These are phyloP conservation scores for Zalerion maritima DNA, from an alignment of 495 filamentous ascomycete species.

Conservation along the genomic window DNA sequence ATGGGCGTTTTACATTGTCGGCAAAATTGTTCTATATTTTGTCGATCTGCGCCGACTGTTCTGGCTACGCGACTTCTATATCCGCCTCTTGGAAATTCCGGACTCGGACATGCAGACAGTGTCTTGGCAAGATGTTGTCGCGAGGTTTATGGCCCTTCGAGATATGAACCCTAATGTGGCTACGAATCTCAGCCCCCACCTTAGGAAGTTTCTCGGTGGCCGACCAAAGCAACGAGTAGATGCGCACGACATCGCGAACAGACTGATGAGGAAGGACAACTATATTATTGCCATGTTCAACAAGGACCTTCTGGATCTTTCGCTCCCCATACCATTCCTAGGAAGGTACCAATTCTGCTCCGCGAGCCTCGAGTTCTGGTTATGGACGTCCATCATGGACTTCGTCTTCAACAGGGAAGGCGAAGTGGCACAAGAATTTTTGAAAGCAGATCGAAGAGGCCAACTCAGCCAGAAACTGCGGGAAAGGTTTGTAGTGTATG, in stretches of 20 bases:
- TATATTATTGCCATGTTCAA: slow-evolving; percentile 94
- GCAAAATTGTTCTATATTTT: slow-evolving; percentile 58
- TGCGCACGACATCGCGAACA: slow-evolving; percentile 92
- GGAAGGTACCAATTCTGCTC: slow-evolving; percentile 67
- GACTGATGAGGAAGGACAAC: slow-evolving; percentile 91
- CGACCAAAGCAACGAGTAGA: slow-evolving; percentile 93
- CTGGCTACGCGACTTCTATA: slow-evolving; percentile 79
- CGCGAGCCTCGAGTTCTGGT: slow-evolving; percentile 57
- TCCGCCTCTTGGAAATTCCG: slow-evolving; percentile 69
- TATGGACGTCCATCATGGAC: slow-evolving; percentile 89
- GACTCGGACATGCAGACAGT: slow-evolving; percentile 92
- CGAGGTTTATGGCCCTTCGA: slow-evolving; percentile 70
- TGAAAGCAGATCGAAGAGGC: slow-evolving; percentile 67
- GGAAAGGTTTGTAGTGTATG: slow-evolving; percentile 63
- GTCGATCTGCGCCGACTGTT: slow-evolving; percentile 60
- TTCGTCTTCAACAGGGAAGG: slow-evolving; percentile 82
- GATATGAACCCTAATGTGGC: slow-evolving; percentile 80
- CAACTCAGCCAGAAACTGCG: slow-evolving; percentile 62
- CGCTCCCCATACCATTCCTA: slow-evolving; percentile 72
- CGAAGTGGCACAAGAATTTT: slow-evolving; percentile 67
- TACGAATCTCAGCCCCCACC: slow-evolving; percentile 34
- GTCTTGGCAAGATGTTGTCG: slow-evolving; percentile 89
- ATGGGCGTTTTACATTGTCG: slow-evolving; percentile 77
- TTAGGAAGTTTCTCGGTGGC: slow-evolving; percentile 55
- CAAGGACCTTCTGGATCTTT: slow-evolving; percentile 83